These are phyloP conservation scores for Aspergillus vadensis DNA, from an alignment of 2,329 filamentous ascomycete species.

Conservation along the genomic window DNA sequence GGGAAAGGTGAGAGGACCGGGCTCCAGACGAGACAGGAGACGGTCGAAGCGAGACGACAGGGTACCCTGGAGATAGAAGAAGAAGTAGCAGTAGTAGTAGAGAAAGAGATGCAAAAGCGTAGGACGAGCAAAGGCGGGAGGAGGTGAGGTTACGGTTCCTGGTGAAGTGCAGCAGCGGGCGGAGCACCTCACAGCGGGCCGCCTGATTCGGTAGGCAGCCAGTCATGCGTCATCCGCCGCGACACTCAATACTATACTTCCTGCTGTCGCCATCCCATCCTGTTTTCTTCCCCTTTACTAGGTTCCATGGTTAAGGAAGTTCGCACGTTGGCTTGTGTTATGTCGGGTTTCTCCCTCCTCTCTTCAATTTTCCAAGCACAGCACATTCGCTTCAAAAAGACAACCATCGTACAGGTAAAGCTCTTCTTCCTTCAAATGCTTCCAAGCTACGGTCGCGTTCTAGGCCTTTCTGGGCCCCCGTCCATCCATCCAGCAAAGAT, in stretches of 20 bases:
- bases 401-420: neutral
- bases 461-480: neutral
- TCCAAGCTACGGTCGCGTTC: neutral
- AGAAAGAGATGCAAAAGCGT: neutral
- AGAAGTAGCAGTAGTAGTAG: neutral
- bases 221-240: slow-evolving; percentile 17
- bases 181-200: slow-evolving; percentile 9
- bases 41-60: slow-evolving; percentile 1
- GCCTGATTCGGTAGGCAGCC: slow-evolving; percentile 13
- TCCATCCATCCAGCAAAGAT: neutral
- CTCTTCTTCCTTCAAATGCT: neutral
- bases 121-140: slow-evolving; percentile 6
- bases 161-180: slow-evolving; percentile 16
- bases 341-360: too few species aligned
- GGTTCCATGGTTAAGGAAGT: neutral
- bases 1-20: neutral
- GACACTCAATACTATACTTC: neutral
- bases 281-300: neutral
- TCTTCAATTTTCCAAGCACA: too few species aligned
- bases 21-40: neutral
- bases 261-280: neutral
- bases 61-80: slow-evolving; percentile 1
- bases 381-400: neutral
- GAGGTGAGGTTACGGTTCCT: slow-evolving; percentile 13
- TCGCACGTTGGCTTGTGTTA: neutral